These are phyloP conservation scores for Leishmania arabica DNA, from an alignment of 208 protist species.

Conservation along the genomic window DNA sequence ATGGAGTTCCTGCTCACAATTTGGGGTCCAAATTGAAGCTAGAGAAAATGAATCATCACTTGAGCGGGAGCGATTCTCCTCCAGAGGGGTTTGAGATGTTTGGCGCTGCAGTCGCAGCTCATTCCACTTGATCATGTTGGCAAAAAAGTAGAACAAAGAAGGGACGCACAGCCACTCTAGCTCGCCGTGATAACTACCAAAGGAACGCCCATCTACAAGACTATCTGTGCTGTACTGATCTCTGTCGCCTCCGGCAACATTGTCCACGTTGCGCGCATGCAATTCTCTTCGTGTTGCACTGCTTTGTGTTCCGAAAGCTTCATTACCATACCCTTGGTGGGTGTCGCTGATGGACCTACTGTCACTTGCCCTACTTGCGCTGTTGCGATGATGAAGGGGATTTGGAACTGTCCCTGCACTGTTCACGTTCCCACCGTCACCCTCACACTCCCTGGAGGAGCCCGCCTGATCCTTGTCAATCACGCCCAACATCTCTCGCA, in stretches of 20 bases:
- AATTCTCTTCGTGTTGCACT: background rate
- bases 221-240: background rate
- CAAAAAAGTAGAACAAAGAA: conserved; percentile 66
- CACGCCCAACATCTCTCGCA: conserved; percentile 14
- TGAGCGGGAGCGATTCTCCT: conserved; percentile 15
- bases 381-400: conserved; percentile 15
- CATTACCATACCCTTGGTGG: conserved; percentile 3
- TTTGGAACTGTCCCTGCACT: background rate
- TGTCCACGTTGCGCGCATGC: background rate
- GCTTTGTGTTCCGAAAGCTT: conserved; percentile 7
- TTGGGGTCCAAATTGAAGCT: conserved; percentile 21
- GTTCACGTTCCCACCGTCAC: background rate
- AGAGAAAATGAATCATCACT: conserved; percentile 24
- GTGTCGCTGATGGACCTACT: background rate
- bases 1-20: conserved; percentile 29
- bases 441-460: background rate
- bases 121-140: conserved; percentile 62
- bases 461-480: background rate
- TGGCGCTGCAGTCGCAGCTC: conserved; percentile 42
- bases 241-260: background rate
- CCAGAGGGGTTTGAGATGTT: background rate
- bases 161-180: conserved; percentile 65
- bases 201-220: conserved; percentile 12
- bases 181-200: conserved; percentile 16
- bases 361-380: background rate